Evolutionary conservation across 1,139 yeast genomes (phyloP).

Genomic region (Saccharomycopsis hybrid): DNA sequence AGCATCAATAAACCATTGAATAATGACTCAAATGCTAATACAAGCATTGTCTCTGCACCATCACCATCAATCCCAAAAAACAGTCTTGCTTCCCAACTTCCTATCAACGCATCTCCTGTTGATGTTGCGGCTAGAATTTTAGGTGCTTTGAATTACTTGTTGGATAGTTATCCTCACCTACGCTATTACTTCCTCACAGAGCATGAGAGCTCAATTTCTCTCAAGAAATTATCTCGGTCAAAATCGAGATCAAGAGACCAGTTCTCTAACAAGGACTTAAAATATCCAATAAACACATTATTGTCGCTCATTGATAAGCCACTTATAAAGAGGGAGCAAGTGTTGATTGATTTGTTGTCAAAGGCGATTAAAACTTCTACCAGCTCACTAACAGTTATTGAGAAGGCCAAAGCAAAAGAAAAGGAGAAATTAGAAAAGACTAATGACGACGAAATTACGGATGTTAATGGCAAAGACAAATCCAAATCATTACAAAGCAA

Average conservation of each 20-base stretch:
- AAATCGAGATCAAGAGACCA: constrained; percentile 35
- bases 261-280: constrained; percentile 38
- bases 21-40: constrained; percentile 2
- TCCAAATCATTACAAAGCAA: constrained; percentile 12
- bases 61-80: constrained; percentile 22
- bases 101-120: constrained; percentile 60
- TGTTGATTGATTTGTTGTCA: constrained; percentile 71
- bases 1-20: not conserved
- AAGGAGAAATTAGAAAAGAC: constrained; percentile 11
- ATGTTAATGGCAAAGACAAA: not conserved
- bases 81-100: constrained; percentile 34
- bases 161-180: constrained; percentile 63
- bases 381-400: constrained; percentile 50
- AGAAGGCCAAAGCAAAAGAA: constrained; percentile 20
- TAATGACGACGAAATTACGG: constrained; percentile 4
- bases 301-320: constrained; percentile 57
- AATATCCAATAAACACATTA: constrained; percentile 68
- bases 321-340: constrained; percentile 62
- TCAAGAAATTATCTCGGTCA: constrained; percentile 36
- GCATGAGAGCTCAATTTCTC: constrained; percentile 57
- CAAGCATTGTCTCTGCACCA: constrained; percentile 24
- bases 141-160: constrained; percentile 66
- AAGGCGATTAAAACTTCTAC: constrained; percentile 72
- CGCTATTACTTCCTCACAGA: constrained; percentile 75
- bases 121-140: constrained; percentile 71